Evolutionary conservation across 306 rosid species (phyloP), one percentile per base, ranked within the genome.

Genomic region (Boehmeria nivea): DNA sequence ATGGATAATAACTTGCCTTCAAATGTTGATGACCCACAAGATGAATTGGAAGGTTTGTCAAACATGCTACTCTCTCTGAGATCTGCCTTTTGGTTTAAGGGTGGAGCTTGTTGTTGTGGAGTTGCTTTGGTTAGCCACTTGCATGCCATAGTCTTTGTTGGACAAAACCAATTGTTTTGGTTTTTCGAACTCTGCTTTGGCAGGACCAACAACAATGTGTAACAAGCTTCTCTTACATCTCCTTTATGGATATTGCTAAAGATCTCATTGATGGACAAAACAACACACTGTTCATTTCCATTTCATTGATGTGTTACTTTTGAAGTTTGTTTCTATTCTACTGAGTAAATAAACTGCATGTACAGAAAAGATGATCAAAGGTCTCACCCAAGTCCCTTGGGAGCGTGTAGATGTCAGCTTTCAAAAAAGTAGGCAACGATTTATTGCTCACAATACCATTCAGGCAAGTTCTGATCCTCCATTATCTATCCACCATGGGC

Each of bases 381-480:
- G 99, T 45, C 96, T 87, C 64, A 84, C 80, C 39, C 82, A 69
- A 68, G 95, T 87, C 55, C 79, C 81, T 15, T 91, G 99, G 98
- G 94, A 81, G 68, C 93, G 99, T 40, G 95, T 91, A 45, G 95
- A 91, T 77, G 96, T 91, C 56, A 91, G 99, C 73, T 91, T 91
- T 72, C 83, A 60, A 7, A 84, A 78, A 51, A 91, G 96, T 75
- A 74, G 57, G 70, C 96, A 84, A 67, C 72, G 93, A 53, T 87
- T 70, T 33, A 36, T 84, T 74, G 99, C 99, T 65, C 99, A 91
- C 73, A 84, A 70, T 73, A 91, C 99, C 45, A 91, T 91, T 73
- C 99, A 91, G 99, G 96, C 73, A 71, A 78, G 72, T 69, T 59
- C 54, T 28, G 36, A 18, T 59, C 33, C 53, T 11, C 28, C 14